Evolutionary conservation across 306 rosid genomes (phyloP).

Genomic region (Alnus glutinosa): DNA sequence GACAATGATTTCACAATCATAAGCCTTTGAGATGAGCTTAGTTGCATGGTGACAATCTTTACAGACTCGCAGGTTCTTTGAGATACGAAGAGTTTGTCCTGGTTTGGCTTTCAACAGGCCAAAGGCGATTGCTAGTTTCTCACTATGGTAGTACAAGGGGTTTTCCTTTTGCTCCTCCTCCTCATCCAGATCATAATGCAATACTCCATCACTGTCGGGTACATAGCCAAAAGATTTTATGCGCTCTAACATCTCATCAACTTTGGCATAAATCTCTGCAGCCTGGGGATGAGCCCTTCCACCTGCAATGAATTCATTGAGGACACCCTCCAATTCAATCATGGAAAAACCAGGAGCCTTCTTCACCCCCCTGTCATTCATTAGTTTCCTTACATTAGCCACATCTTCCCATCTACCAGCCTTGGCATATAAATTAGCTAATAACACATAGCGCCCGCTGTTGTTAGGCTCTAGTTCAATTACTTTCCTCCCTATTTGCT

Average conservation of each 20-base stretch:
- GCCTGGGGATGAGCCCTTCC: conserved; percentile 51
- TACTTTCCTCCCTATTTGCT: conserved; percentile 46
- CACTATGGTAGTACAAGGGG: conserved; percentile 54
- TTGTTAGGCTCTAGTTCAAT: conserved; percentile 64
- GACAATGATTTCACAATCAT: conserved; percentile 46
- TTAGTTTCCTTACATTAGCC: conserved; percentile 48
- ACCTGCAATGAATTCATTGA: conserved; percentile 61
- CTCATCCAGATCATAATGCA: conserved; percentile 44
- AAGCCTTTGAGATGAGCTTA: conserved; percentile 53
- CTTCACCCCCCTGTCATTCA: conserved; percentile 67
- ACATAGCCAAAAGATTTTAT: conserved; percentile 45
- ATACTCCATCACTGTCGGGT: conserved; percentile 30
- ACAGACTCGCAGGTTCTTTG: conserved; percentile 65
- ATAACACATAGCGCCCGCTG: conserved; percentile 62
- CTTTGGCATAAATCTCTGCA: conserved; percentile 39
- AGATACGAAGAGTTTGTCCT: conserved; percentile 53
- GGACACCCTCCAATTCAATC: conserved; percentile 58
- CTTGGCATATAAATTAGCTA: conserved; percentile 61
- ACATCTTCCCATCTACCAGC: conserved; percentile 65
- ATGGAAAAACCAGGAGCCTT: conserved; percentile 61
- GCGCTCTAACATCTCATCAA: conserved; percentile 48
- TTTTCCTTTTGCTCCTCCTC: conserved; percentile 48
- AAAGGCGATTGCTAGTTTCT: conserved; percentile 62
- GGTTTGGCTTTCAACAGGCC: conserved; percentile 51
- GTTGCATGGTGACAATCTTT: conserved; percentile 69